Evolutionary conservation across 495 filamentous ascomycete genomes (phyloP), one percentile per base, ranked within the genome.

Genomic region (Paragyromitra xinjiangensis): DNA sequence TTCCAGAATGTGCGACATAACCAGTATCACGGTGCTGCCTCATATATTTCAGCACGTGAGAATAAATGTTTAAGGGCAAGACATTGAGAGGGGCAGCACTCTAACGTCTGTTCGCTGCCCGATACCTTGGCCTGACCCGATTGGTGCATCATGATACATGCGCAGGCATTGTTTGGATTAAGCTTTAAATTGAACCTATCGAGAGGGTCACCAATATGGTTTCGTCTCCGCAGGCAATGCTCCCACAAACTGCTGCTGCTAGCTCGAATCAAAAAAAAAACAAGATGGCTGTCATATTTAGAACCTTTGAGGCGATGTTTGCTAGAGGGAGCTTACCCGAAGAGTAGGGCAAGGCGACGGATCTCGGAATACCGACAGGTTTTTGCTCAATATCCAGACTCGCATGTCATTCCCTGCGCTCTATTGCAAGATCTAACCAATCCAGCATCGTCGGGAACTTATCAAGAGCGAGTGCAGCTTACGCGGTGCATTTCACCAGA

Each of bases 141-240:
- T 61, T 26, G n/a, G 56, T 53, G 34, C 29, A 71, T 42, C 34
- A 71, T 67, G 34, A 8, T 73, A 67, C 69, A 72, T 64, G 68
- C 68, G 68, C 53, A 71, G 56, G 56, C 44, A 64, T 53, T 72
- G 58, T 72, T 72, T 72, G 69, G 69, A 67, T 67, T 44, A 73
- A 73, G 70, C 70, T 73, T 73, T 73, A 67, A 66, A 73, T 73
- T 73, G 48, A 73, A 12, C 37, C 59, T 55, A 56, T 42, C 19
- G 58, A 64, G 69, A 72, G 69, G 45, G 59, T 55, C 61, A 55
- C 65, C 8, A 45, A 66, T 55, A 34, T 11, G 34, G 34, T 71
- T 71, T 64, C 58, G 65, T 29, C 48, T 55, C 50, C 16, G 9
- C n/a, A 55, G 40, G 65, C 65, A 68, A 56, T 68, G 65, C 65